Evolutionary conservation across 371 early-diverging fungal species (phyloP).

Genomic region (Batkoa obscura): DNA sequence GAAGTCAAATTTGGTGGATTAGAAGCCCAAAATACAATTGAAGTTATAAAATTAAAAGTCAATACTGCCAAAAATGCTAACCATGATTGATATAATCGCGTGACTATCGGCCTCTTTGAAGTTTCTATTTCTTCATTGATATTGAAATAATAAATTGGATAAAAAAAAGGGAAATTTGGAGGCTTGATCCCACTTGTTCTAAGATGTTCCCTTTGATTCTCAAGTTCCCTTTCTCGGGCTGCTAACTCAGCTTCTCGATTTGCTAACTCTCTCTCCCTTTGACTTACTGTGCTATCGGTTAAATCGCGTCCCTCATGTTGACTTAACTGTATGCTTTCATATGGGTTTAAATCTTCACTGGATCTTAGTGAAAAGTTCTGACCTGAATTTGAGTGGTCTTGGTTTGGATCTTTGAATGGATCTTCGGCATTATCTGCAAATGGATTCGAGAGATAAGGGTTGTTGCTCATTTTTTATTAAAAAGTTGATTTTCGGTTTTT

Average conservation of each 20-base stretch:
- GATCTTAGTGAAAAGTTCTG: not conserved
- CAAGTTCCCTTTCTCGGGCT: constrained; percentile 12
- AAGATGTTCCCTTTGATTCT: constrained; percentile 15
- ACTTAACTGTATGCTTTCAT: not conserved
- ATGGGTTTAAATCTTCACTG: not conserved
- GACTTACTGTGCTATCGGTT: not conserved
- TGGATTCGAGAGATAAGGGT: not conserved
- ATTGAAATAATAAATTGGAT: constrained; percentile 62
- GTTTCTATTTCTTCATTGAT: constrained; percentile 53
- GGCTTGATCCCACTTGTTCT: constrained; percentile 25
- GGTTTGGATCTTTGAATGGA: constrained; percentile 1
- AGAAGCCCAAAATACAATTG: constrained; percentile 14
- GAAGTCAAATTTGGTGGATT: constrained; percentile 40
- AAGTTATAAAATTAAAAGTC: not conserved
- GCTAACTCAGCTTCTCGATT: constrained; percentile 16
- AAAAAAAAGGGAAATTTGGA: constrained; percentile 71
- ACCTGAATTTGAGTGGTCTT: not conserved
- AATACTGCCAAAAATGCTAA: constrained; percentile 41
- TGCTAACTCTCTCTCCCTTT: constrained; percentile 10
- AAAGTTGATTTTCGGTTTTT: no score
- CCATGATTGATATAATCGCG: constrained; percentile 57
- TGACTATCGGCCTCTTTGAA: constrained; percentile 34
- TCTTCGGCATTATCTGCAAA: constrained; percentile 1
- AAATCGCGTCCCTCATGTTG: not conserved
- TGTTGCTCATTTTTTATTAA: not conserved